These are phyloP conservation scores for Spergularia marina DNA, from an alignment of 148 eudicot species.

Conservation along the genomic window DNA sequence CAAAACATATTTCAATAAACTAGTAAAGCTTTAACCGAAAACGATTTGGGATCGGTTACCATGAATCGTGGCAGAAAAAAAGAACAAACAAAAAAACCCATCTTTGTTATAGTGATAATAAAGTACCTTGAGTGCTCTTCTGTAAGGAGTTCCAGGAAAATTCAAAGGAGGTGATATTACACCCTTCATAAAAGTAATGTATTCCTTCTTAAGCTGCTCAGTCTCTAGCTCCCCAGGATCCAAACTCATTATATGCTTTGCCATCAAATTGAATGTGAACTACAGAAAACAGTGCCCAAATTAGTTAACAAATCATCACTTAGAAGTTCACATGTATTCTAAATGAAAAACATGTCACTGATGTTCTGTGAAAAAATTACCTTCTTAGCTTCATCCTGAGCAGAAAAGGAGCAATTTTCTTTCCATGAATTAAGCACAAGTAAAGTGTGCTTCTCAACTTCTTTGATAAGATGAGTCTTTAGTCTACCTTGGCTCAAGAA, in stretches of 20 bases:
- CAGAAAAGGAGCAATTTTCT: conserved; percentile 64
- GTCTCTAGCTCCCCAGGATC: conserved; percentile 85
- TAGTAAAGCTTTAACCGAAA: neutral
- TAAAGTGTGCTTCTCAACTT: conserved; percentile 71
- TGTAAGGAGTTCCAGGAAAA: conserved; percentile 92
- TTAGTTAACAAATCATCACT: neutral
- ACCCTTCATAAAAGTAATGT: conserved; percentile 97
- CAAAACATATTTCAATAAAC: neutral
- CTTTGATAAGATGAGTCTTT: conserved; percentile 65
- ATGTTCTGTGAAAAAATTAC: conserved; percentile 26
- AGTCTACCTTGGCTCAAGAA: conserved; percentile 86
- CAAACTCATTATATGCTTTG: conserved; percentile 89
- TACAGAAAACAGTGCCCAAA: conserved; percentile 16
- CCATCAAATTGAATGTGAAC: conserved; percentile 98
- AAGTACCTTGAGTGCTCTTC: conserved; percentile 76
- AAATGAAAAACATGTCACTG: neutral
- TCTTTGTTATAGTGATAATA: neutral
- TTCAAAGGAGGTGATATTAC: conserved; percentile 89
- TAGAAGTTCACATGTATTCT: neutral
- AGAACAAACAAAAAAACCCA: neutral
- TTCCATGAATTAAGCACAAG: conserved; percentile 70
- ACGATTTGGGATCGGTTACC: no score
- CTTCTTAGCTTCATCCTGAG: conserved; percentile 97
- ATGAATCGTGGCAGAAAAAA: neutral
- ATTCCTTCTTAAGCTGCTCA: conserved; percentile 82